Conservation (phyloP, 345 rosid species). For the Syzygium jambos region DNA sequence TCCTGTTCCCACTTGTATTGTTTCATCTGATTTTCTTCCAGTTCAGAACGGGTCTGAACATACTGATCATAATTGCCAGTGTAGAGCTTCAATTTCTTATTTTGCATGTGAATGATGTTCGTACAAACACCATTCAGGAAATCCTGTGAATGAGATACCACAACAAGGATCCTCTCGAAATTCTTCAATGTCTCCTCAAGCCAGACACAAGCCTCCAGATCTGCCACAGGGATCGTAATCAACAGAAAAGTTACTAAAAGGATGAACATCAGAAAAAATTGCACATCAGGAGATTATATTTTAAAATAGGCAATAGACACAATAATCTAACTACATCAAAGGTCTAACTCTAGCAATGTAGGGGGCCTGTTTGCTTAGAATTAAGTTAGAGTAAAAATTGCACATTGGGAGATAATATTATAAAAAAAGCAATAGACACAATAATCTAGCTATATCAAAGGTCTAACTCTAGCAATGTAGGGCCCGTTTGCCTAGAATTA, state of each 20-base stretch:
- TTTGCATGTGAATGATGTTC: slow-evolving; percentile 97
- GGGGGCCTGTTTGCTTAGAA: neutral
- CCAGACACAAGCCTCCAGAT: slow-evolving; percentile 99
- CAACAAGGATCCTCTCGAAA: slow-evolving; percentile 88
- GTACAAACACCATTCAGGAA: slow-evolving; percentile 97
- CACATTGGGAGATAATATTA: neutral
- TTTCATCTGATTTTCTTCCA: slow-evolving; percentile 99
- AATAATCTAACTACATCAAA: neutral
- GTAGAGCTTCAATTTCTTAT: slow-evolving; percentile 64
- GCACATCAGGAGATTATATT: neutral
- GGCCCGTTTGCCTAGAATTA: neutral
- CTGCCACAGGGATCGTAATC: slow-evolving; percentile 29
- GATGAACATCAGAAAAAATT: neutral
- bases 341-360: neutral
- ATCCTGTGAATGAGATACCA: slow-evolving; percentile 95
- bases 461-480: neutral
- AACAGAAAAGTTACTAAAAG: neutral
- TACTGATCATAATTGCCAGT: slow-evolving; percentile 95
- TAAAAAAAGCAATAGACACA: neutral
- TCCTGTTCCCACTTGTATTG: slow-evolving; percentile 99
- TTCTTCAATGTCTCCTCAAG: slow-evolving; percentile 89
- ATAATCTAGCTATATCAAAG: neutral
- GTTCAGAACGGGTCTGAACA: slow-evolving; percentile 85
- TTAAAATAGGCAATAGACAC: neutral
- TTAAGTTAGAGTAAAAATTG: neutral